Evolutionary conservation across 805 yeast species (phyloP).

Genomic region (Pichia exigua): DNA sequence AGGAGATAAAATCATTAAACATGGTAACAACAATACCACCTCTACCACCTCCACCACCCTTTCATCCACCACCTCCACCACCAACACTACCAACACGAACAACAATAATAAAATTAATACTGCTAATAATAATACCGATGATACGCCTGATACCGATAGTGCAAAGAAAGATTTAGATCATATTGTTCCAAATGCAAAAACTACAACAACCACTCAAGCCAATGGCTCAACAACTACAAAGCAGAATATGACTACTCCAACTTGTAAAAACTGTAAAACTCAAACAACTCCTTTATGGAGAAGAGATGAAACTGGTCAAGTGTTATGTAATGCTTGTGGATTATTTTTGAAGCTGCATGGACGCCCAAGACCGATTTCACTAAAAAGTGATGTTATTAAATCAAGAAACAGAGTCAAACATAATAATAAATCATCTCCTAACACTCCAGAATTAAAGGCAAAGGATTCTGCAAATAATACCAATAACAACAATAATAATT

Average conservation of each 20-base stretch:
- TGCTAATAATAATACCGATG: neutral
- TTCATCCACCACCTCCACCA: too few relatives aligned
- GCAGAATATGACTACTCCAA: slow-evolving; percentile 54
- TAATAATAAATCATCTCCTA: slow-evolving; percentile 36
- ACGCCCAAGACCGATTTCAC: slow-evolving; percentile 81
- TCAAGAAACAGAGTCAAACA: slow-evolving; percentile 80
- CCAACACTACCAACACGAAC: neutral
- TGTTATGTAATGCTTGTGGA: slow-evolving; percentile 92
- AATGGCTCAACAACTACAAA: slow-evolving; percentile 62
- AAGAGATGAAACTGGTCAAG: slow-evolving; percentile 85
- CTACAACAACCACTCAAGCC: slow-evolving; percentile 45
- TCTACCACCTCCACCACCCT: too few relatives aligned
- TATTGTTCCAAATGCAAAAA: slow-evolving; percentile 47
- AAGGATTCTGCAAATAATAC: slow-evolving; percentile 28
- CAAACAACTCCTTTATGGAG: slow-evolving; percentile 94
- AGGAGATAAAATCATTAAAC: neutral
- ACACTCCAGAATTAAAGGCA: slow-evolving; percentile 50
- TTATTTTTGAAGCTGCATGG: slow-evolving; percentile 85
- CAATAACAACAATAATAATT: neutral
- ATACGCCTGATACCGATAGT: slow-evolving; percentile 13
- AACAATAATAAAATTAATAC: neutral
- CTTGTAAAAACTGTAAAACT: slow-evolving; percentile 86
- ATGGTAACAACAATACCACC: neutral
- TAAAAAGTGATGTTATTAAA: slow-evolving; percentile 89
- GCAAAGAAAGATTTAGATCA: slow-evolving; percentile 28